Conservation (phyloP, 164 flowering plant genomes). For the Buxus sempervirens region DNA sequence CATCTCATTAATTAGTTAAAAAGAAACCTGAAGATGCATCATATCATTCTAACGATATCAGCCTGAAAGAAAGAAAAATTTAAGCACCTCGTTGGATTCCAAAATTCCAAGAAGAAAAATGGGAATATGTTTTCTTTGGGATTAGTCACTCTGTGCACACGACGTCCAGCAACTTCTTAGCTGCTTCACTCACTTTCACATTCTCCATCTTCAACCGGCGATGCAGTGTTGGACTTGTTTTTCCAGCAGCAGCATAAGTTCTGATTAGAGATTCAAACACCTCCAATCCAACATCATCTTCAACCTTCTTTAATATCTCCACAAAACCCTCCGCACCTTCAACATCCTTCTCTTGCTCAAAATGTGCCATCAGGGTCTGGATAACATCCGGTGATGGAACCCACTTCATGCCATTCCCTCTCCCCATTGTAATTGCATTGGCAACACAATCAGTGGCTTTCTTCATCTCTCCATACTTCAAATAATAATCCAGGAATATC, state of each 20-base stretch:
- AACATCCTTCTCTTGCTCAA: constrained; percentile 73
- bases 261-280: constrained; percentile 73
- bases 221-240: constrained; percentile 51
- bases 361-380: constrained; percentile 52
- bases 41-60: background rate
- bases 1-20: background rate
- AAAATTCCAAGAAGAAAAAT: background rate
- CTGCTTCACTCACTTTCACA: constrained; percentile 57
- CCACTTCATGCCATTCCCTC: constrained; percentile 77
- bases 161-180: constrained; percentile 56
- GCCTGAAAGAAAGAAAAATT: background rate
- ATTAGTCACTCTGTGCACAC: constrained; percentile 47
- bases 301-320: constrained; percentile 49
- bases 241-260: constrained; percentile 78
- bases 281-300: constrained; percentile 35
- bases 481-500: constrained; percentile 61
- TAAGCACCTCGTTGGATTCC: background rate
- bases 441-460: constrained; percentile 52
- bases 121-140: background rate
- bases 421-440: constrained; percentile 58
- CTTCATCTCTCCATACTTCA: constrained; percentile 48
- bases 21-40: background rate
- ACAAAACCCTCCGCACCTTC: constrained; percentile 77
- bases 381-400: constrained; percentile 42
- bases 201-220: constrained; percentile 87